Conservation (phyloP, 1,284 basidiomycete genomes). For the Athelia psychrophila region DNA sequence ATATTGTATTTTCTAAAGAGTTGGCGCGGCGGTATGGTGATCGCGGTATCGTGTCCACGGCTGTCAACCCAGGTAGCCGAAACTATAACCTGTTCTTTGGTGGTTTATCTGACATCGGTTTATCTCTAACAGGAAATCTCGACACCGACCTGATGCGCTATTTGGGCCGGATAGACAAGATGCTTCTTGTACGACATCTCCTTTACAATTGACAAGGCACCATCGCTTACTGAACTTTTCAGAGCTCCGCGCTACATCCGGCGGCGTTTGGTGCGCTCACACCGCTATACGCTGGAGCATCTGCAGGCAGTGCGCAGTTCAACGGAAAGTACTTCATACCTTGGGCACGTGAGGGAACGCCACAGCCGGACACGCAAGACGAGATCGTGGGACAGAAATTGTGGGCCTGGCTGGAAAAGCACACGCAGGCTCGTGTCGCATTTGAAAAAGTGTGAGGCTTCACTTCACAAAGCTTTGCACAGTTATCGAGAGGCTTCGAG, state of each 20-base stretch:
- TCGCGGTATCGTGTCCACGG: constrained; percentile 47
- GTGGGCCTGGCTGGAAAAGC: constrained; percentile 30
- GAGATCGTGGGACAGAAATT: constrained; percentile 18
- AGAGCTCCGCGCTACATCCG: constrained; percentile 13
- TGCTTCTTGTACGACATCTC: not conserved
- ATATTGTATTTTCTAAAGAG: constrained; percentile 46
- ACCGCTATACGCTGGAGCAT: constrained; percentile 36
- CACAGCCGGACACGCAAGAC: constrained; percentile 18
- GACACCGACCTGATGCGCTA: constrained; percentile 42
- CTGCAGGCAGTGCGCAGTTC: constrained; percentile 20
- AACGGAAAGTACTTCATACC: constrained; percentile 30
- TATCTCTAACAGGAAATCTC: constrained; percentile 30
- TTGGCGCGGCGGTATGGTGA: constrained; percentile 46
- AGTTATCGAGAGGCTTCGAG: too few species aligned
- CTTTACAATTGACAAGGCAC: not conserved
- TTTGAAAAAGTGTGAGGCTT: too few species aligned
- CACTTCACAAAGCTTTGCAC: too few species aligned
- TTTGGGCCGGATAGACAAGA: constrained; percentile 6
- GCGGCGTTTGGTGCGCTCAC: constrained; percentile 21
- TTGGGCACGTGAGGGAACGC: constrained; percentile 24
- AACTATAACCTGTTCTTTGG: not conserved
- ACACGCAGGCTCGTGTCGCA: constrained; percentile 13
- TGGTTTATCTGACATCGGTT: not conserved
- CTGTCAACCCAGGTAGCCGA: constrained; percentile 42
- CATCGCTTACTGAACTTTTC: not conserved